Evolutionary conservation across 208 protist genomes (phyloP), one percentile per base, ranked within the genome.

Genomic region (Leishmania aethiopica): DNA sequence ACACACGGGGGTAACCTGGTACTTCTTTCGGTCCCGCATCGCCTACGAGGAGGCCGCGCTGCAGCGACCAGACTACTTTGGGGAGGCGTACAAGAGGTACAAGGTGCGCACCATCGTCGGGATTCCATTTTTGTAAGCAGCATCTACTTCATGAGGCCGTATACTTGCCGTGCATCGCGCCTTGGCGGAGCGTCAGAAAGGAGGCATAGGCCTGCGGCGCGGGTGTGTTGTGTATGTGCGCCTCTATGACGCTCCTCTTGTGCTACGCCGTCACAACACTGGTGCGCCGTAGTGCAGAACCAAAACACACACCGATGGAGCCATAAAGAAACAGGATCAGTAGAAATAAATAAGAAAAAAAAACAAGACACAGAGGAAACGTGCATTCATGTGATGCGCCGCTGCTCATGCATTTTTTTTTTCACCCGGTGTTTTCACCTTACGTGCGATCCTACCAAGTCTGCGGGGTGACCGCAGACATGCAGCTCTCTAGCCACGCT

Each of bases 21-120:
- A 85, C 32, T 99, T 99, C 83, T 99, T 99, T 81, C 60, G 57
- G 8, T 78, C 90, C 0, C 90, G 98, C 40, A 99, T 99, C 62
- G 77, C 93, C 3, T 93, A 95, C 74, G 98, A 99, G 82, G 98
- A 99, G 79, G 51, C 67, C 17, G 72, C 88, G 3, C 79, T 99
- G 73, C 81, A 87, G 57, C 77, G 85, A 37, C 80, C 88, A 4
- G 87, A 94, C 28, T 98, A 97, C 84, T 99, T 99, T 91, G 97
- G 97, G 8, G 83, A 95, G 5, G 53, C 82, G 45, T 99, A 99
- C 88, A 84, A 77, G 37, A 82, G 71, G 11, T 99, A 99, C 82
- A 87, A 85, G 62, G 75, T 47, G 19, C 78, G 78, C 47, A 96
- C 94, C 8, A 83, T 84, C 77, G 86, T 96, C 45, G 93, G 95